phyloP scores from a whole-genome alignment of 345 rosid genomes.

The Pistacia atlantica region DNA sequence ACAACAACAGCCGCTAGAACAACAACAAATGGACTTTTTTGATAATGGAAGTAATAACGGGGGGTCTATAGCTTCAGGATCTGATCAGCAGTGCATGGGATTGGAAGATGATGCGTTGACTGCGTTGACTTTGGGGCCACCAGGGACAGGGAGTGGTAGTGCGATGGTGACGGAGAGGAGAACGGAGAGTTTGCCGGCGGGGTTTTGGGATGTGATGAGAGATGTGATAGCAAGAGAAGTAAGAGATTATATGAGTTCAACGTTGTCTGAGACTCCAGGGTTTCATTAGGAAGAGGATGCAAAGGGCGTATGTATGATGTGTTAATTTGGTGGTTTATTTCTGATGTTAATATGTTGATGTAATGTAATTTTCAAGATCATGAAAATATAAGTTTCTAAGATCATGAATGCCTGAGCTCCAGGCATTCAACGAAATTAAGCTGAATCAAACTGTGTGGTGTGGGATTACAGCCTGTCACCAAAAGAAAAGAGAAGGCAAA shows the following conservation, averaged over 20 bases:
- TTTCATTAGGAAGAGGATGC: slow-evolving; percentile 23
- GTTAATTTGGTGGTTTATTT: neutral
- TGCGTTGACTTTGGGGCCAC: slow-evolving; percentile 69
- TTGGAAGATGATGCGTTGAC: slow-evolving; percentile 59
- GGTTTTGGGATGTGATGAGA: slow-evolving; percentile 71
- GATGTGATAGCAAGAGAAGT: slow-evolving; percentile 72
- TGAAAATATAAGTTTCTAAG: neutral
- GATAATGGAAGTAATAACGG: neutral
- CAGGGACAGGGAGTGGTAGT: slow-evolving; percentile 53
- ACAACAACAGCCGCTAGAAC: slow-evolving; percentile 11
- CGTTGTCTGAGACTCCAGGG: slow-evolving; percentile 32
- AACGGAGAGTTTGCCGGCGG: slow-evolving; percentile 40
- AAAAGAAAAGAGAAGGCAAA: neutral
- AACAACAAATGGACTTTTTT: neutral
- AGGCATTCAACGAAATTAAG: neutral
- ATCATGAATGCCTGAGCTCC: neutral
- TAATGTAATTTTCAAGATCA: neutral
- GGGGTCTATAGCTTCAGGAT: slow-evolving; percentile 10
- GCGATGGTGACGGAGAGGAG: slow-evolving; percentile 14
- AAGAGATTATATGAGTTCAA: slow-evolving; percentile 53
- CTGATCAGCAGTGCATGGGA: slow-evolving; percentile 11
- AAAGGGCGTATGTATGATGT: neutral
- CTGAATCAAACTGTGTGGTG: neutral
- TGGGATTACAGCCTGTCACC: slow-evolving; percentile 17
- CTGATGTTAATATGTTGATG: slow-evolving; percentile 2